A percentile compares a stretch with the other conserved stretches of the same genome.
Conservation (phyloP, 2,329 filamentous ascomycete genomes). For the Fusarium concolor region DNA sequence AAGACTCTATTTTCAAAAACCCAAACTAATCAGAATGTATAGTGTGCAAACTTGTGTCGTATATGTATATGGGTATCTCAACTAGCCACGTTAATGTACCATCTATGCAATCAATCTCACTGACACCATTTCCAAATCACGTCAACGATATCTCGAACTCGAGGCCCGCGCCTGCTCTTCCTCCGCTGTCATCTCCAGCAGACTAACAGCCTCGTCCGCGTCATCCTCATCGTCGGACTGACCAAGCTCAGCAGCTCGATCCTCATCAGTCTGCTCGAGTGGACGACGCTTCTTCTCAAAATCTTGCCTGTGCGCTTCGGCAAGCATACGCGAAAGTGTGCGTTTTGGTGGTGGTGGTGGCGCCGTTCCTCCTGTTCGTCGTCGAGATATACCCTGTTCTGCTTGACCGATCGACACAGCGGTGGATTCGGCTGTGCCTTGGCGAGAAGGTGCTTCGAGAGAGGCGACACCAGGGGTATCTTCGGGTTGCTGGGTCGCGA, state of each 20-base stretch:
- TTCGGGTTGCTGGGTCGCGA: constrained; percentile 9
- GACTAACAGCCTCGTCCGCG: constrained; percentile 39
- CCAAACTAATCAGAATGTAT: not conserved
- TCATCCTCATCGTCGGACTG: constrained; percentile 53
- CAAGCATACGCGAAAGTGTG: constrained; percentile 72
- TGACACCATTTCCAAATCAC: not conserved
- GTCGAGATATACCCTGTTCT: constrained; percentile 45
- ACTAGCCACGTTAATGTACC: constrained; percentile 13
- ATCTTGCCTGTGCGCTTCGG: constrained; percentile 88
- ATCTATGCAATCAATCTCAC: not conserved
- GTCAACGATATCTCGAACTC: constrained; percentile 28
- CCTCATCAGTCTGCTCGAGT: constrained; percentile 42
- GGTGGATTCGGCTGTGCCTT: constrained; percentile 36
- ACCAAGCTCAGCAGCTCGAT: constrained; percentile 42
- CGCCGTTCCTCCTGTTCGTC: constrained; percentile 51
- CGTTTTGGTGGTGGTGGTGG: constrained; percentile 44
- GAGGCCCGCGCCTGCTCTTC: constrained; percentile 37
- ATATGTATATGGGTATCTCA: constrained; percentile 30
- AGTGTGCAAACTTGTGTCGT: constrained; percentile 12
- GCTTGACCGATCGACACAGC: constrained; percentile 30
- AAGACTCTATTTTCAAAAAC: not conserved
- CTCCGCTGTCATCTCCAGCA: constrained; percentile 48
- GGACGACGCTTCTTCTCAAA: constrained; percentile 80
- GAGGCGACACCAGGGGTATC: not conserved
- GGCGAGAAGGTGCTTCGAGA: constrained; percentile 21